These are phyloP conservation scores for Neoboletus subvelutipes DNA, from an alignment of 768 basidiomycete species.

Conservation along the genomic window DNA sequence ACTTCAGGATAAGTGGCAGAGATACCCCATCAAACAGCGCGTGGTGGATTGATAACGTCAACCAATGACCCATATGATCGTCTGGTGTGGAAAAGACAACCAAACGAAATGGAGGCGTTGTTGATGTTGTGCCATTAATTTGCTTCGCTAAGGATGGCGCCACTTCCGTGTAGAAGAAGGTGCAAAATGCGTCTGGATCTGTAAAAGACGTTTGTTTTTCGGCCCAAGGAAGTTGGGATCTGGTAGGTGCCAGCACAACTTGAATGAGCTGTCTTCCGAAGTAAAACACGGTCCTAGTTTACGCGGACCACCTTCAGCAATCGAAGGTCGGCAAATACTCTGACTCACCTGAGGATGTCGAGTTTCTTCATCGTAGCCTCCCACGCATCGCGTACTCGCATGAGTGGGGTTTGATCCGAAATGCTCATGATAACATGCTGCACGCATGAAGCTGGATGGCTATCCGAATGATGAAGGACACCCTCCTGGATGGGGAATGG, in stretches of 20 bases:
- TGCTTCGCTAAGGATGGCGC: conserved; percentile 23
- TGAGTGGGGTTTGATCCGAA: conserved; percentile 19
- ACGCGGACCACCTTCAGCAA: not conserved
- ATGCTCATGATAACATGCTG: conserved; percentile 42
- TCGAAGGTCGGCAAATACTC: not conserved
- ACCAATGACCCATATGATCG: not conserved
- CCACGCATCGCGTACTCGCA: conserved; percentile 37
- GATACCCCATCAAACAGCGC: conserved; percentile 36
- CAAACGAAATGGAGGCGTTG: conserved; percentile 19
- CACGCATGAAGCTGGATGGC: conserved; percentile 40
- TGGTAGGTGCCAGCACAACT: conserved; percentile 22
- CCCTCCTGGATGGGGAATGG: conserved; percentile 50
- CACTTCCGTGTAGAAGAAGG: conserved; percentile 21
- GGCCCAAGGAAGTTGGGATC: conserved; percentile 15
- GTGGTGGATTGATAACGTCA: conserved; percentile 35
- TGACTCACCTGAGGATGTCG: conserved; percentile 29
- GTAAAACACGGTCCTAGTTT: conserved; percentile 32
- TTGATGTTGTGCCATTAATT: conserved; percentile 23
- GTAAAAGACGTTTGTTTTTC: conserved; percentile 9
- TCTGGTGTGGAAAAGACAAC: conserved; percentile 7
- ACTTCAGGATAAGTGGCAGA: conserved; percentile 28
- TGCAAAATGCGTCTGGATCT: conserved; percentile 18
- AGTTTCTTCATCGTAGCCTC: conserved; percentile 23
- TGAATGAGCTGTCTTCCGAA: conserved; percentile 31
- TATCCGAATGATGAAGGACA: conserved; percentile 41